Evolutionary conservation across 805 yeast genomes (phyloP).

Genomic region (Candida insectalens): DNA sequence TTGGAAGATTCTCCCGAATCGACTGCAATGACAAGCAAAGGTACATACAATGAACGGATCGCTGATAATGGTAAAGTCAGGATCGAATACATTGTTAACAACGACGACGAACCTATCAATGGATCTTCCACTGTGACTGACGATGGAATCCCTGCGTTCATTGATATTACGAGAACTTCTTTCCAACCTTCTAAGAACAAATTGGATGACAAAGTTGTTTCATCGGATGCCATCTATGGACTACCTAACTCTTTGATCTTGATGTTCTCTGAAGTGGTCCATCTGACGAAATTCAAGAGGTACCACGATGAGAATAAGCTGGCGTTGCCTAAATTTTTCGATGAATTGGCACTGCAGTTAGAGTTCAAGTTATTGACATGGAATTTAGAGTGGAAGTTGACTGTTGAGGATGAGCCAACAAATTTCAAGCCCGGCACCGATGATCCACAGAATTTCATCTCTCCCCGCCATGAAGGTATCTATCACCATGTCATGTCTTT

Average conservation of each 20-base stretch:
- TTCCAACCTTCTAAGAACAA: constrained; percentile 31
- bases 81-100: constrained; percentile 32
- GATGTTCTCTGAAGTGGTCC: constrained; percentile 65
- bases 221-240: constrained; percentile 77
- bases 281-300: constrained; percentile 51
- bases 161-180: constrained; percentile 31
- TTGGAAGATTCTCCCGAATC: background rate
- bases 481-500: constrained; percentile 77
- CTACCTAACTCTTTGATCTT: constrained; percentile 71
- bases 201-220: constrained; percentile 46
- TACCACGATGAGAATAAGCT: constrained; percentile 31
- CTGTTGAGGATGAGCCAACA: constrained; percentile 15
- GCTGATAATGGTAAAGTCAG: constrained; percentile 37
- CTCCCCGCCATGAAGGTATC: constrained; percentile 59
- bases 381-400: constrained; percentile 67
- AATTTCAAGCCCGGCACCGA: background rate
- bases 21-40: constrained; percentile 8
- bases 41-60: constrained; percentile 32
- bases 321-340: constrained; percentile 26
- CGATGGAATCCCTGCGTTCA: constrained; percentile 29
- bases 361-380: constrained; percentile 50
- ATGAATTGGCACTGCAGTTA: constrained; percentile 26
- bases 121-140: constrained; percentile 1
- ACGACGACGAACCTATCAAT: constrained; percentile 13
- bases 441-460: constrained; percentile 25